A percentile compares a stretch with the other conserved stretches of the same genome.
Evolutionary conservation across 139 green algal genomes (phyloP).

Genomic region (Raphidocelis subcapitata): DNA sequence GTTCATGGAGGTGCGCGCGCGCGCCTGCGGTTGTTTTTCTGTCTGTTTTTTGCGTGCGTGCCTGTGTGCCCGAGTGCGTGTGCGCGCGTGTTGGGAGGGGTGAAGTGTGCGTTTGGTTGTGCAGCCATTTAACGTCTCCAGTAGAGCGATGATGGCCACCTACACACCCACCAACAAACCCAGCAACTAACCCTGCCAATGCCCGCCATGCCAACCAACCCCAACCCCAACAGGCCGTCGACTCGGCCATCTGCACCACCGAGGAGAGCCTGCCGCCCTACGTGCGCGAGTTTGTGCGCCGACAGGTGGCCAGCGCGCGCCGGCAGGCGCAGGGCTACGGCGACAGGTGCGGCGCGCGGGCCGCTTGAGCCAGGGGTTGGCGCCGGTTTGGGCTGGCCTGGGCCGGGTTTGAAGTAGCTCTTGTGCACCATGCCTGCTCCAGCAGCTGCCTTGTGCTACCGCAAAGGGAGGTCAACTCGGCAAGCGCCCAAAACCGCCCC

Average conservation of each 20-base stretch:
- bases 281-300: slow-evolving; percentile 29
- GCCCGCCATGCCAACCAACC: too few relatives aligned
- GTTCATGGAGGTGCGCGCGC: slow-evolving; percentile 31
- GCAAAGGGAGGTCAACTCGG: background rate
- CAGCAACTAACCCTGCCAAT: too few relatives aligned
- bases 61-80: background rate
- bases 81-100: background rate
- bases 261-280: slow-evolving; percentile 34
- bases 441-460: background rate
- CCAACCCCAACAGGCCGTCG: too few relatives aligned
- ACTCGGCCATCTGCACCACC: slow-evolving; percentile 30
- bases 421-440: background rate
- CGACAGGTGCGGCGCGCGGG: slow-evolving; percentile 28
- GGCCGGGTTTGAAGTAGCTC: background rate
- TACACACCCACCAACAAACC: too few relatives aligned
- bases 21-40: background rate
- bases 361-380: background rate
- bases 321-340: slow-evolving; percentile 34
- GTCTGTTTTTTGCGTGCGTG: background rate
- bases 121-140: background rate
- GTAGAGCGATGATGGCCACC: background rate
- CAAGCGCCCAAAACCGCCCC: too few relatives aligned
- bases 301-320: slow-evolving; percentile 33
- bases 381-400: background rate
- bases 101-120: background rate